Base-by-base conservation (phyloP, 768 basidiomycete genomes). In the Mycena polygramma region DNA sequence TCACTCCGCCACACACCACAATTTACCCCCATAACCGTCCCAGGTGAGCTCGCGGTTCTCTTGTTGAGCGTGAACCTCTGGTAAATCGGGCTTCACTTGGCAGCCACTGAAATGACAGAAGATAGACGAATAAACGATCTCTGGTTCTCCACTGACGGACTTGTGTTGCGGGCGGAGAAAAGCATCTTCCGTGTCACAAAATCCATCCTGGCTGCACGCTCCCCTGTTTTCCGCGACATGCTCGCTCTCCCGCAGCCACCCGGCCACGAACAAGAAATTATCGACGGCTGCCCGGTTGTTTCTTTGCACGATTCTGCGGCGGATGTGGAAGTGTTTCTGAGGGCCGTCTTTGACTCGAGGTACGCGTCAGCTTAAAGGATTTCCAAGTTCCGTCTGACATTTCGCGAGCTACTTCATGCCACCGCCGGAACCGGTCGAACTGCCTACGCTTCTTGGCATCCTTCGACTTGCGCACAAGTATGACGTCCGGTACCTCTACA, bases 281-380 rank as follows among this genome's bases (percentile, higher is more conserved):
- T 64, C 20, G 63, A 55, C 3, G 53, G 53, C 7, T 26, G 53
- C 19, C 63, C 63, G 2, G 43, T 54, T 2, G 63, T 64, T 19
- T 43, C 17, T 11, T n/a, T 63, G 24, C 49, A 37, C n/a, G 62
- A 62, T 36, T 51, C 60, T 19, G 60, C 60, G 26, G 30, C 17
- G 4, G 43, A 48, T 49, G 45, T 61, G 1, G 60, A 62, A 19
- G 43, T 35, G 6, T 49, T 61, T 6, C 20, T 61, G 14, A 30
- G 46, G n/a, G 59, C 59, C 4, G 41, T 63, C 17, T 63, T 63
- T 19, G 62, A 63, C 24, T 63, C 51, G 3, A 52, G 62, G 62
- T 53, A 41, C 61, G 48, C 52, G 15, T 54, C n/a, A n/a, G n/a
- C 20, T 61, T 4, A 7, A 15, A 7, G 1, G 14, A 20, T 52